A percentile compares a stretch with the other conserved stretches of the same genome.
These are phyloP conservation scores for Rhynchospora tenuis DNA, from an alignment of 176 grass and related monocot genomes.

Conservation along the genomic window DNA sequence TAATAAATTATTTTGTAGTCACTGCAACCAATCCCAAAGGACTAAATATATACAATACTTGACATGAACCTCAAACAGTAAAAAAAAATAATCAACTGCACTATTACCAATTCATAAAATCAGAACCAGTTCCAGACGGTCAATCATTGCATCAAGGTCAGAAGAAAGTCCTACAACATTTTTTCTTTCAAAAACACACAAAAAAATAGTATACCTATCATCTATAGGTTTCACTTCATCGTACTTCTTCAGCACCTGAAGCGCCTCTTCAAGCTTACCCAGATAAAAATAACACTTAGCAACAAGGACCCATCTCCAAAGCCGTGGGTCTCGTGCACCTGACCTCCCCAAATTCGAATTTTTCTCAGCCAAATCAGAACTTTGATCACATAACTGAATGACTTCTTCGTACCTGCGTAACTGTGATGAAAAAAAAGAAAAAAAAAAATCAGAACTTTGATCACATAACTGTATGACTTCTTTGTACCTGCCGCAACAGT, in stretches of 20 bases:
- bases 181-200: neutral
- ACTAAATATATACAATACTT: neutral
- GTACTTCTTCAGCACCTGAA: conserved; percentile 74
- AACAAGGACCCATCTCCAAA: conserved; percentile 58
- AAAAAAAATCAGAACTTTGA: conserved; percentile 37
- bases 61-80: neutral
- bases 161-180: neutral
- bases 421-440: conserved; percentile 26
- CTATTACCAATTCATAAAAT: neutral
- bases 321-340: conserved; percentile 25
- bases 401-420: conserved; percentile 69
- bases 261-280: conserved; percentile 82
- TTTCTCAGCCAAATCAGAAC: conserved; percentile 48
- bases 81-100: neutral
- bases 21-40: neutral
- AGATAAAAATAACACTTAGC: conserved; percentile 82
- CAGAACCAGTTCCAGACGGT: neutral
- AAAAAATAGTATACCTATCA: conserved; percentile 31
- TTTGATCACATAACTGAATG: conserved; percentile 75
- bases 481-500: conserved; percentile 60
- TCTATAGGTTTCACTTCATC: conserved; percentile 37
- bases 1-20: no score
- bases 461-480: conserved; percentile 85
- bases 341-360: conserved; percentile 34
- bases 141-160: conserved; percentile 1